Evolutionary conservation across 306 rosid species (phyloP), one percentile per base, ranked within the genome.

Genomic region (Dryas alaskensis): DNA sequence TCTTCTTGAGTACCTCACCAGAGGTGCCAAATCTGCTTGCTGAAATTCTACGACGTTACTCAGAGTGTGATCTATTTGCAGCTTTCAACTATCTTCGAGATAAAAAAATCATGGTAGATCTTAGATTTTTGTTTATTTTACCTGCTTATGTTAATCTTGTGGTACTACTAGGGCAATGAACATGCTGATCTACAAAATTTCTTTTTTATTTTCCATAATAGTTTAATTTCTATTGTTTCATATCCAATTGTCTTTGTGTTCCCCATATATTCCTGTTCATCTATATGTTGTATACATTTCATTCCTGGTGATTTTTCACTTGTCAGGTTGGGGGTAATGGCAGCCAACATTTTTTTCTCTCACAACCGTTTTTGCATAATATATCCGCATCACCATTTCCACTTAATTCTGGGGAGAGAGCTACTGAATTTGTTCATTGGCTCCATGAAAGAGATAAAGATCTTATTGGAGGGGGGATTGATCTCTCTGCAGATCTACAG

Each of bases 21-120:
- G 86, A 75, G 51, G 90, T 90, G 47, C 87, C 97, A 48, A 89
- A 76, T 81, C 86, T 92, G 69, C 79, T 91, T 27, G 95, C 97
- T 47, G 87, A 89, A 73, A 82, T 89, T 83, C 84, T 91, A 65
- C 87, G 96, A 88, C 90, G 87, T 70, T 94, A 94, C 76, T 91
- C 97, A 55, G 96, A 91, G 83, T 96, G 85, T 89, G 97, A 94
- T 78, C 92, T 92, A 43, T 87, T 81, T 85, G 90, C 98, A 59
- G 98, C 97, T 80, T 94, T 94, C 79, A 92, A 87, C 90, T 90
- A 87, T 85, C 97, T 94, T 40, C 86, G 90, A 81, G 97, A 91
- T 64, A 88, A 76, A 78, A 94, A 83, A 79, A 77, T 86, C 76
- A 91, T 94, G 95, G 98, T 94, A 84, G 79, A 67, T 76, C 22